Base-by-base conservation (phyloP, 192 early-diverging fungal species). In the Coemansia guatemalensis region DNA sequence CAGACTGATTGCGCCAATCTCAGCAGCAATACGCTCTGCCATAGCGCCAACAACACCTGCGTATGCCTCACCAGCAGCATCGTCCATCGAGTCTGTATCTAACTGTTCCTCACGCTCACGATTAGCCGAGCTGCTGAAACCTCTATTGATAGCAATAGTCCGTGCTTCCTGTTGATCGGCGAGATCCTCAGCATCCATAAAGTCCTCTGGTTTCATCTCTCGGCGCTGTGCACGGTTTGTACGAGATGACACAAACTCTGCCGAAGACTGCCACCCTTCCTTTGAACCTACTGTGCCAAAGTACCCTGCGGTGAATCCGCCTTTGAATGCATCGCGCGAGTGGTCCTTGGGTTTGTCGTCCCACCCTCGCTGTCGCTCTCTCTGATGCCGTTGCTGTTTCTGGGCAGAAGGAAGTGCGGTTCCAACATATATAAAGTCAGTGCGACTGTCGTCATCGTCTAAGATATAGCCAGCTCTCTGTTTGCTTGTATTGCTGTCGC, bases 101-200 rank as follows among this genome's bases (percentile, higher is more conserved):
- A 8, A 1, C n/a, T n/a, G 26, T 3, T 21, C 23, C 1, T 39
- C 17, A 22, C 21, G 8, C 5, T 50, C 1, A 12, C 17, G 6
- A 25, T 29, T 53, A 59, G 3, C 49, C 9, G 39, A 58, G 7
- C 39, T n/a, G 33, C 23, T 20, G 41, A 58, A 73, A 7, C 50
- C 56, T 7, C 27, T 53, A 20, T 25, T 21, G 4, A 74, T 63
- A 0, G 53, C 14, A 30, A 74, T n/a, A 27, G 7, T 9, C 48
- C 48, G 52, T 8, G 62, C 21, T 21, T 62, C 73, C 12, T 53
- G 61, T 0, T 51, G 33, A n/a, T 82, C 93, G 60, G 86, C 87
- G 21, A 92, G 62, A 62, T 99, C 97, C 64, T 99, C 95, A 6
- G 95, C 93, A 76, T 99, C 97, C 97, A 99, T 99, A 62, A 87